Base-by-base conservation (phyloP, 345 rosid species). In the Brassica nigra region DNA sequence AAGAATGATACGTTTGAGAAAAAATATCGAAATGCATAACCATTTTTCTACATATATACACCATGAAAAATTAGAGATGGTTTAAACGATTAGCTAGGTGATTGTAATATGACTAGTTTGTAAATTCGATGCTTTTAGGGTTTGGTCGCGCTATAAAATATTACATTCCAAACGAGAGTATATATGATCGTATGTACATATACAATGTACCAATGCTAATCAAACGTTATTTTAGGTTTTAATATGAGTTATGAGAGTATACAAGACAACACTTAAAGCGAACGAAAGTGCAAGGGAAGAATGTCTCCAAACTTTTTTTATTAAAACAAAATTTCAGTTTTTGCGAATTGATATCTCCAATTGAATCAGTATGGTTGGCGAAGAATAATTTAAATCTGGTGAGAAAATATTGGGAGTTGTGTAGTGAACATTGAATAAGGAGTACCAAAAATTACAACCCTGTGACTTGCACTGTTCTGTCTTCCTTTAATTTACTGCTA, bases 341-440 rank as follows among this genome's bases (percentile, higher is more conserved):
- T 64, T 55, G 52, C 59, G 7, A 70, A 12, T 47, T 47, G 55
- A 70, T 62, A 8, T 37, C 64, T 39, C 57, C 59, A 57, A 47
- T 42, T 68, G 71, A 74, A 69, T 68, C 10, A 63, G n/a, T 80
- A 68, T 80, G 79, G 83, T 74, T 80, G 75, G 61, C 66, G 69
- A 49, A 37, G 62, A 39, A 75, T 62, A 68, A 47, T 47, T 47
- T 47, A 47, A 12, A 47, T 36, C 23, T 20, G 77, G 31, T 59
- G 68, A 63, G 15, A 70, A 69, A n/a, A 62, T 80, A 70, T 75
- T 70, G 83, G 73, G 70, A 80, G 76, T 75, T 80, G 83, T 80
- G 83, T 80, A 70, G 59, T 37, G 79, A 65, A 76, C 80, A 80
- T 62, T 80, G 71, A 80, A 80, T 80, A 80, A 62, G 67, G 33